phyloP scores from a whole-genome alignment of 2,329 filamentous ascomycete species.

The Hymenoscyphus albidus region DNA sequence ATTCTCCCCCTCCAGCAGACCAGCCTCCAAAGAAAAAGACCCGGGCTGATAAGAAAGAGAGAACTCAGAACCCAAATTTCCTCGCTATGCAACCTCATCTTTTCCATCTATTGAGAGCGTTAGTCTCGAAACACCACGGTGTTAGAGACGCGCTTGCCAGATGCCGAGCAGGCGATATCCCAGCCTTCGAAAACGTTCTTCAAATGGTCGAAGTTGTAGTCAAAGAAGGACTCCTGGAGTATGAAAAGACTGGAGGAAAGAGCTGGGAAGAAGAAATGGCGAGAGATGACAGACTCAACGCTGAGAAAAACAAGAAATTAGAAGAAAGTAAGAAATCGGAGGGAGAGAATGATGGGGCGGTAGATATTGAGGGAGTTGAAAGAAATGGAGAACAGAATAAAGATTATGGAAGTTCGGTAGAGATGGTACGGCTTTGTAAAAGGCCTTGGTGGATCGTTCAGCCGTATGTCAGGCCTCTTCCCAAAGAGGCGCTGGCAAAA shows the following conservation, averaged over 20 bases:
- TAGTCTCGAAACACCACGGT: constrained; percentile 75
- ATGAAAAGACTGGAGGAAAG: constrained; percentile 49
- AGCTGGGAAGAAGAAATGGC: constrained; percentile 43
- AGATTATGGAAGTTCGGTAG: constrained; percentile 55
- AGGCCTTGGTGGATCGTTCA: constrained; percentile 89
- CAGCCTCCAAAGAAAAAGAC: constrained; percentile 39
- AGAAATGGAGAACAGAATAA: constrained; percentile 8
- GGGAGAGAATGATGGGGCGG: constrained; percentile 34
- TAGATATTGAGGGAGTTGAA: constrained; percentile 33
- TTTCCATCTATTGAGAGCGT: constrained; percentile 82
- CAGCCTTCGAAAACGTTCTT: constrained; percentile 73
- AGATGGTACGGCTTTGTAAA: constrained; percentile 68
- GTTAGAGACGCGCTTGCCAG: constrained; percentile 80
- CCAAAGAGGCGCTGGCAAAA: constrained; percentile 80
- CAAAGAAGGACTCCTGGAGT: constrained; percentile 68
- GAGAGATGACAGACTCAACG: constrained; percentile 22
- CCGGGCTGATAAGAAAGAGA: constrained; percentile 39
- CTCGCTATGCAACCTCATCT: constrained; percentile 84
- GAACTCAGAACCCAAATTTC: constrained; percentile 56
- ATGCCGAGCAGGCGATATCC: constrained; percentile 65
- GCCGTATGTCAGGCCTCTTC: constrained; percentile 79
- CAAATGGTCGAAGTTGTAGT: constrained; percentile 71
- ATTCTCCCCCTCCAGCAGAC: constrained; percentile 25
- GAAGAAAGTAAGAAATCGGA: constrained; percentile 37
- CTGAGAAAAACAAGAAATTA: constrained; percentile 27